Base-by-base conservation (phyloP, 2,329 filamentous ascomycete genomes). In the Alternaria rosae region DNA sequence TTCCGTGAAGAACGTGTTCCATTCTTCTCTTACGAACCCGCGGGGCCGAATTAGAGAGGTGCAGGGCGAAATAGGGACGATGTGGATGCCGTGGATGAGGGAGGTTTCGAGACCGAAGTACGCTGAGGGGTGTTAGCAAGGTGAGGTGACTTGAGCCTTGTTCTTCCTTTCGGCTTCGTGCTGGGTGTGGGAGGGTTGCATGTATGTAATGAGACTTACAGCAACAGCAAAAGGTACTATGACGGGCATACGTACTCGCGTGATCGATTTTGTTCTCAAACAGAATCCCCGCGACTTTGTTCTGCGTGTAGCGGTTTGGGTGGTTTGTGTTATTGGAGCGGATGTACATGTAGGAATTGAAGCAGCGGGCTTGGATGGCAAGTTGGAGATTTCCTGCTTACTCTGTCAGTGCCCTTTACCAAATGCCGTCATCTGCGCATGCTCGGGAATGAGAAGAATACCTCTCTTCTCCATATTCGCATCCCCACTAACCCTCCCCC, bases 191-290 rank as follows among this genome's bases (percentile, higher is more conserved):
- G n/a, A n/a, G n/a, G n/a, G n/a, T n/a, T n/a, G n/a, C n/a, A n/a
- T n/a, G n/a, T n/a, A n/a, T n/a, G n/a, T n/a, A n/a, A n/a, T n/a
- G n/a, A n/a, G n/a, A n/a, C 32, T 42, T 54, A 54, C 50, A 57
- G 12, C 58, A 57, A 23, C 30, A 42, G 17, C 53, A 55, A 38
- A 58, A 62, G 35, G 93, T 91, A 15, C 81, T 45, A 23, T 93
- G 91, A n/a, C 81, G 25, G 15, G 91, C 20, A 45, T 61, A 92
- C 80, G 92, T 97, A 9, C 94, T 97, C 4, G 91, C 91, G 79
- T 97, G 93, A 77, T 98, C 92, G 56, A 93, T 86, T 81, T 98
- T 98, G 83, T 97, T 97, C 81, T 98, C 94, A 73, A 97, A 98
- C 9, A 97, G 77, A 3, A 89, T 88, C 15, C 87, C 87, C 1